Percentiles rank a stretch among this genome's conserved stretches.
These are phyloP conservation scores for Pseudogymnoascus sp. DNA, from an alignment of 2,329 filamentous ascomycete genomes.

Conservation along the genomic window DNA sequence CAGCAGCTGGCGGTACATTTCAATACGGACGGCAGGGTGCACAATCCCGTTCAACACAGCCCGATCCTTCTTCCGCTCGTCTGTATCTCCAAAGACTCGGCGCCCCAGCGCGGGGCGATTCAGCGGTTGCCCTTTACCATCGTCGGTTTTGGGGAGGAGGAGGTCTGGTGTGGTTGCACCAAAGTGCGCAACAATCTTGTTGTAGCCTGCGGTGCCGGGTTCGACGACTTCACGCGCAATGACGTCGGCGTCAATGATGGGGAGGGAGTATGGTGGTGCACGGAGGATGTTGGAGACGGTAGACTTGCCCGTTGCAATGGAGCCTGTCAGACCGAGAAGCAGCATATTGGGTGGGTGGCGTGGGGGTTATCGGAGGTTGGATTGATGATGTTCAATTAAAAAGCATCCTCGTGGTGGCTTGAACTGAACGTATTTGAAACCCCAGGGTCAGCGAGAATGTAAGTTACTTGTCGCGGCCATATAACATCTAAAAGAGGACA, in stretches of 20 bases:
- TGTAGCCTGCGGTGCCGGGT: conserved; percentile 78
- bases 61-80: conserved; percentile 63
- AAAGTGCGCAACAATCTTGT: conserved; percentile 75
- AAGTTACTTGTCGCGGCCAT: not conserved
- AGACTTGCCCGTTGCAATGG: conserved; percentile 96
- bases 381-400: not conserved
- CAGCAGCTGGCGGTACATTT: conserved; percentile 71
- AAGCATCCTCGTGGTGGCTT: not conserved
- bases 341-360: conserved; percentile 52
- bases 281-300: conserved; percentile 83
- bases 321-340: conserved; percentile 90
- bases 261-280: conserved; percentile 71
- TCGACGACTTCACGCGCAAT: conserved; percentile 90
- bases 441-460: not conserved
- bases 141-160: conserved; percentile 51
- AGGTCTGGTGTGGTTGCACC: conserved; percentile 76
- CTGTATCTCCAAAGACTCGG: conserved; percentile 74
- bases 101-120: conserved; percentile 80
- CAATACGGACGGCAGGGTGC: conserved; percentile 78
- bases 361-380: not conserved
- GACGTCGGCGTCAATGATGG: conserved; percentile 88
- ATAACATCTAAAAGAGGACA: not conserved
- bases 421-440: not conserved
- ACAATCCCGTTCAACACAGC: conserved; percentile 80
- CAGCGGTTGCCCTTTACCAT: conserved; percentile 62